Evolutionary conservation across 2,329 filamentous ascomycete genomes (phyloP), one percentile per base, ranked within the genome.

Genomic region (Mariannaea elegans): DNA sequence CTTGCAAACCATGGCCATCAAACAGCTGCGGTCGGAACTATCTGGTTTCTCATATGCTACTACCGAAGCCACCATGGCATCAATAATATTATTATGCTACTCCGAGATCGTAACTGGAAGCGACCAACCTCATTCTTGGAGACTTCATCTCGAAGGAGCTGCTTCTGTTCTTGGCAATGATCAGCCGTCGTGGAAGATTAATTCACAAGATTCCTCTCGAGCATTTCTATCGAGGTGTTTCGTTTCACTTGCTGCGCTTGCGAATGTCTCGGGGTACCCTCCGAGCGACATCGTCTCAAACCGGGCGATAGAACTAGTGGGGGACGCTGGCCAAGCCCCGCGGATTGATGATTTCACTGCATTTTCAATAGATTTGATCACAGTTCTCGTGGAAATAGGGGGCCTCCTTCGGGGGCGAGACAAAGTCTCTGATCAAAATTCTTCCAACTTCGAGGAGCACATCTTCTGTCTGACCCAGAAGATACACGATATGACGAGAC

Each of bases 141-240:
- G 55, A 16, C 36, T 29, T 5, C 55, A 52, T 29, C 23, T 58
- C 21, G 47, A 58, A 23, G 55, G 55, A 6, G 55, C 41, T 13
- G 41, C 47, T 18, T 19, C 49, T 46, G 47, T 58, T 2, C 31
- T 52, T 3, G 24, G 23, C 31, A 10, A 19, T 13, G 39, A 58
- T 1, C 16, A 13, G 14, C 3, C 16, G 7, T 9, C 12, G 9
- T 58, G 55, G 55, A 52, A 4, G 10, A 32, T 23, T 7, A 19
- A 32, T 18, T 41, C 55, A 2, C 41, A n/a, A 1, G 27, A 32
- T 6, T 18, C 41, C 9, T 34, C 16, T 1, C 29, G 41, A 9
- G 39, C 29, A 23, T 58, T 58, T 18, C 38, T 58, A 32, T 32
- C 41, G 3, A 51, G 18, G 8, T 58, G 55, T 14, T 58, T 58